Evolutionary conservation across 2,329 filamentous ascomycete species (phyloP), one percentile per base, ranked within the genome.

Genomic region (Penicillium sp.): DNA sequence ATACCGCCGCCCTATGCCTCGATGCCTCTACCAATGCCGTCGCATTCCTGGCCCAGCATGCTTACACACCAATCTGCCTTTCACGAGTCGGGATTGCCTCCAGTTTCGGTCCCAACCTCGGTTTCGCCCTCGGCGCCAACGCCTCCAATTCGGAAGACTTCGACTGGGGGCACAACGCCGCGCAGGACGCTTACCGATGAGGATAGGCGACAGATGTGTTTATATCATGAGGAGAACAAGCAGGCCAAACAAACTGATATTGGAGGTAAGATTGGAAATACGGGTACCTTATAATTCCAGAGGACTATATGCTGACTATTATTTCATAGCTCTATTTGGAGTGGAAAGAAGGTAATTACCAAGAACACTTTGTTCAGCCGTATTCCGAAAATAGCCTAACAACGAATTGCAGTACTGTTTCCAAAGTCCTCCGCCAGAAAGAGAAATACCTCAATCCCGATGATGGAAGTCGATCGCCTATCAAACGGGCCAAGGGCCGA

Each of bases 241-340:
- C 89, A 88, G 53, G 89, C 92, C 50, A 97, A 97, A 80, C 95
- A 99, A 81, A 95, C 93, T 19, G 94, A 98, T 74, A 99, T 99
- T 79, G 95, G 95, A 79, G 86, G 89, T 91, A 82, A 77, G 86
- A 76, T 53, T 49, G 40, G 24, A 22, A 40, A n/a, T 3, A n/a
- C n/a, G 2, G 40, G 9, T 7, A 3, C 13, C 24, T 4, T 3
- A 2, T 26, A 3, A 1, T 19, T 4, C 10, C 8, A 33, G 15
- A 24, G 24, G 7, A 19, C 13, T 50, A 19, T 50, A 12, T 53
- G 24, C 68, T 77, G 58, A 74, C 58, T 24, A 26, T 47, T 45
- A 38, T 45, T 58, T 40, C 49, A 37, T 69, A 91, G 90, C 89
- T 62, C 88, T 93, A 75, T 99, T 99, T 80, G 94, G 93, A 38